phyloP scores from a whole-genome alignment of 2,329 filamentous ascomycete genomes.

The Scleromitrula shiraiana region DNA sequence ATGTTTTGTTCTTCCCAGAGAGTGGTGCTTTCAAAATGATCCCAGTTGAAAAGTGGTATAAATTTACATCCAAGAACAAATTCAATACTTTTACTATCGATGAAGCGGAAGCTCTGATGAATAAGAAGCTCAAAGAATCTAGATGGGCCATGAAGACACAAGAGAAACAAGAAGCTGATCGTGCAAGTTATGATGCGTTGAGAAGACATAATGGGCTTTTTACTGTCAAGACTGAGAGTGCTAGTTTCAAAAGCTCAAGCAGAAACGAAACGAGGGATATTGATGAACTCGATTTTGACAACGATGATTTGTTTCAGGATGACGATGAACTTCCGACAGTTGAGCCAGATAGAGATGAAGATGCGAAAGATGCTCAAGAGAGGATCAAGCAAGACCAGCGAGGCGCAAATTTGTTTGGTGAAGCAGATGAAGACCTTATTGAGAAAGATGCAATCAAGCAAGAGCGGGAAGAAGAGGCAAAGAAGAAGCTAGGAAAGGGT shows the following conservation, averaged over 20 bases:
- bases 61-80: conserved; percentile 70
- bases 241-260: conserved; percentile 52
- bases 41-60: conserved; percentile 94
- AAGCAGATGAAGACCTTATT: conserved; percentile 60
- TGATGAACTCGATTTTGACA: conserved; percentile 58
- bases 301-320: conserved; percentile 72
- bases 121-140: conserved; percentile 65
- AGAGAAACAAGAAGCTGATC: conserved; percentile 47
- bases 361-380: conserved; percentile 62
- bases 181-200: conserved; percentile 50
- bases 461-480: conserved; percentile 61
- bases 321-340: conserved; percentile 74
- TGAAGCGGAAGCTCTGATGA: conserved; percentile 77
- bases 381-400: conserved; percentile 73
- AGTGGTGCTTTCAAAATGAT: conserved; percentile 71
- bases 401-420: conserved; percentile 76
- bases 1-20: conserved; percentile 69
- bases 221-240: conserved; percentile 59
- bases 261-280: conserved; percentile 62
- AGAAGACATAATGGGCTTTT: conserved; percentile 41
- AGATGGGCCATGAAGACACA: conserved; percentile 71
- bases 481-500: conserved; percentile 65
- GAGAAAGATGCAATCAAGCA: conserved; percentile 64
- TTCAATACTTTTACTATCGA: conserved; percentile 74
- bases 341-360: conserved; percentile 75